phyloP scores from a whole-genome alignment of 441 rosid genomes.

The Erodium trifolium region DNA sequence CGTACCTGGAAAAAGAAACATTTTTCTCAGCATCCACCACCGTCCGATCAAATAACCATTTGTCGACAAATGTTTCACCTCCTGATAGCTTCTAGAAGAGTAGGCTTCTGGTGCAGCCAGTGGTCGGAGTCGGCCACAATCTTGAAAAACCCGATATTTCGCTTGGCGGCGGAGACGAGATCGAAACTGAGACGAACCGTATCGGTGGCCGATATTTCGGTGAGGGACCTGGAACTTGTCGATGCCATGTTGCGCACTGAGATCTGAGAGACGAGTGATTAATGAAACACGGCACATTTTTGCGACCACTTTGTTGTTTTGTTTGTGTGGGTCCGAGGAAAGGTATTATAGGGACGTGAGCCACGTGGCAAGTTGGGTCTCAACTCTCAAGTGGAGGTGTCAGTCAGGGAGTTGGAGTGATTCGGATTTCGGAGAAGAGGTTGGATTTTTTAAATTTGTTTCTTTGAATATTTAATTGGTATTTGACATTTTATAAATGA shows the following conservation, averaged over 20 bases:
- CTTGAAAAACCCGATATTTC: constrained; percentile 51
- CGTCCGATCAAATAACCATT: constrained; percentile 14
- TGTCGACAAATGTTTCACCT: constrained; percentile 31
- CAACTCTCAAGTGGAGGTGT: no score
- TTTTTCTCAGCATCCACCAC: background rate
- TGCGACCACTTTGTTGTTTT: no score
- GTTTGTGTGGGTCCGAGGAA: no score
- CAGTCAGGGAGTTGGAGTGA: no score
- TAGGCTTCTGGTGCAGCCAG: constrained; percentile 56
- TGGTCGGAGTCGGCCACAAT: constrained; percentile 38
- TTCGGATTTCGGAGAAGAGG: no score
- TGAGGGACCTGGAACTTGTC: constrained; percentile 31
- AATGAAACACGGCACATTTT: no score
- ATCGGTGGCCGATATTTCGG: constrained; percentile 49
- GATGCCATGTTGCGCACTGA: constrained; percentile 18
- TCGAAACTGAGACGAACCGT: constrained; percentile 42
- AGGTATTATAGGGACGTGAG: no score
- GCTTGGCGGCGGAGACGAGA: constrained; percentile 62
- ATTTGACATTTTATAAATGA: no score
- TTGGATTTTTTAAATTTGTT: no score
- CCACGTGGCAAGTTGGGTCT: no score
- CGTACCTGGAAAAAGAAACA: constrained; percentile 46
- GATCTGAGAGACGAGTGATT: no score
- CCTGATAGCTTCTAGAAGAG: constrained; percentile 56
- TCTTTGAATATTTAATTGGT: no score